Base-by-base conservation (phyloP, 2,329 filamentous ascomycete species). In the Phialocephala sp. region DNA sequence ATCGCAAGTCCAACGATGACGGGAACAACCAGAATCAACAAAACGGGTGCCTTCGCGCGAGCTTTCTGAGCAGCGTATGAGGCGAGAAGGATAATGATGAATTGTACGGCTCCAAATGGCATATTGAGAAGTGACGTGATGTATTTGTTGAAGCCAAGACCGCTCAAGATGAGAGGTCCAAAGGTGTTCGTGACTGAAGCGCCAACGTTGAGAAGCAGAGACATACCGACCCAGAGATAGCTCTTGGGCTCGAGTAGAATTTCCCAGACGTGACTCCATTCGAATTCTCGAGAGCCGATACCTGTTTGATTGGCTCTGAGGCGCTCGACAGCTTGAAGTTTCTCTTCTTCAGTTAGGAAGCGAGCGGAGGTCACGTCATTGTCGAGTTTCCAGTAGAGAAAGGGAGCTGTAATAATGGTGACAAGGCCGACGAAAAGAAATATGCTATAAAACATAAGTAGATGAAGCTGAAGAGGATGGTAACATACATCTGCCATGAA, bases 261-360 rank as follows among this genome's bases (percentile, higher is more conserved):
- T 66, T 87, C 83, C 18, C 84, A 80, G 1, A 90, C 80, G 68
- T 95, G 92, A 24, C 85, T 82, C 79, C 84, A 81, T 68, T 90
- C 90, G 77, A 89, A 91, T 67, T 90, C 83, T 69, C 88, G 87
- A 67, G 87, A 90, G 1, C 89, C 89, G 18, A 91, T 88, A 0
- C 91, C 91, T 66, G 91, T 91, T 74, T 92, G 87, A 71, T 94
- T 94, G 24, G 87, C 82, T 0, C 91, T 83, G 6, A 94, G 86
- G 0, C 91, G 84, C 68, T 92, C 91, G 32, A 93, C 80, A 0
- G 89, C 90, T 50, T 92, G 82, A 0, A 87, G 75, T 14, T 87
- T 86, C 69, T 94, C 91, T 55, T 87, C 82, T 60, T 89, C 84
- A 8, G 80, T 89, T 32, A 95, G 72, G 64, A 85, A 86, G 15